A percentile compares a stretch with the other conserved stretches of the same genome.
phyloP scores from a whole-genome alignment of 345 rosid species.

The Citrus glauca region DNA sequence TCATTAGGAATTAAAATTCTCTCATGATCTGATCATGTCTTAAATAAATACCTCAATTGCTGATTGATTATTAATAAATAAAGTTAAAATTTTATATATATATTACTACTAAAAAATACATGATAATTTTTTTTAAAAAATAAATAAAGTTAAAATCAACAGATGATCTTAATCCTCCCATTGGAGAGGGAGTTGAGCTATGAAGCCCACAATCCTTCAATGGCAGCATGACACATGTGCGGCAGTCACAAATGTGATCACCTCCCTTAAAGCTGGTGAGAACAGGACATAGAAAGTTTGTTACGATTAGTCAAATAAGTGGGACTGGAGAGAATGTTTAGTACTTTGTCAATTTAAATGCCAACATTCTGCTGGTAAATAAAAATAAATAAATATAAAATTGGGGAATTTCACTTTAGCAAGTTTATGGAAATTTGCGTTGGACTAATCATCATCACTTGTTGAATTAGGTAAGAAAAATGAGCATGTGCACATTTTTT shows the following conservation, averaged over 20 bases:
- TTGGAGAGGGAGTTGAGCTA: too few relatives aligned
- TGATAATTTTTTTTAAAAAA: accelerated
- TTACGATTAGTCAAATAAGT: constrained; percentile 16
- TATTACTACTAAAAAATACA: accelerated
- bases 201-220: too few relatives aligned
- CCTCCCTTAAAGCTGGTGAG: background rate
- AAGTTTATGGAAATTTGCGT: constrained; percentile 6
- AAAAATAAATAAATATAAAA: background rate
- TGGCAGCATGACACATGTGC: too few relatives aligned
- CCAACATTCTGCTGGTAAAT: background rate
- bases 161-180: too few relatives aligned
- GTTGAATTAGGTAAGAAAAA: background rate
- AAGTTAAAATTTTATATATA: too few relatives aligned
- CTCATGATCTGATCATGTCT: too few relatives aligned
- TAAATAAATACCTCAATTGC: accelerated
- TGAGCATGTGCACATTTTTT: background rate
- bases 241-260: too few relatives aligned
- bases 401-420: background rate
- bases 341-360: constrained; percentile 5
- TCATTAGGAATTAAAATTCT: too few relatives aligned
- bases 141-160: accelerated
- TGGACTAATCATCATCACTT: background rate
- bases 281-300: constrained; percentile 3
- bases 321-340: constrained; percentile 16
- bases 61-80: too few relatives aligned